Conservation (phyloP, 176 grass and related monocot species). For the Panicum miliaceum region DNA sequence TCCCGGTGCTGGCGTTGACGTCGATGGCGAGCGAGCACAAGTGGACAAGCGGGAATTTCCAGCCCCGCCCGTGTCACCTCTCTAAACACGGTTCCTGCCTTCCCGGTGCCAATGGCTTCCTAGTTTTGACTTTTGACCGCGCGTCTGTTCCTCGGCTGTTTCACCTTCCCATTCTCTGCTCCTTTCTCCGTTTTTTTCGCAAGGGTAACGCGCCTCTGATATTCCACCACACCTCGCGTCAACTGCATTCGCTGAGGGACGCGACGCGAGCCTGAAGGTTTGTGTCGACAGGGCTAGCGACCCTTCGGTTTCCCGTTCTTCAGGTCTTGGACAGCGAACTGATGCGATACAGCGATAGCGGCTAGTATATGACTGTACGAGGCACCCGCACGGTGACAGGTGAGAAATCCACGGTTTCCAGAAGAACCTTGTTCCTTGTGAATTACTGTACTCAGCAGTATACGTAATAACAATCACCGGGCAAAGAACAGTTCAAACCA, state of each 20-base stretch:
- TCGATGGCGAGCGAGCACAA: neutral
- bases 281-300: neutral
- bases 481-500: neutral
- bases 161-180: neutral
- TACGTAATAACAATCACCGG: neutral
- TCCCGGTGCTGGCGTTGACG: neutral
- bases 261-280: neutral
- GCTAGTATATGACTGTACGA: neutral
- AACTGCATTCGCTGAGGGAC: neutral
- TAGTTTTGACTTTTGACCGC: neutral
- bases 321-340: neutral
- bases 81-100: too few species aligned
- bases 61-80: neutral
- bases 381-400: neutral
- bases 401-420: neutral
- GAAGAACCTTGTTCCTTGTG: neutral
- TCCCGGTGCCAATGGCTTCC: neutral
- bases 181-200: neutral
- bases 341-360: neutral
- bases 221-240: neutral
- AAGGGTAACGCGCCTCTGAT: neutral
- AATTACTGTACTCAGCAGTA: neutral
- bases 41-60: neutral
- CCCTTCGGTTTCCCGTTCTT: neutral
- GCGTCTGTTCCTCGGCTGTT: neutral